Percentiles rank a stretch among this genome's conserved stretches.
Evolutionary conservation across 2,329 filamentous ascomycete species (phyloP).

Genomic region (Aureobasidium subglaciale): DNA sequence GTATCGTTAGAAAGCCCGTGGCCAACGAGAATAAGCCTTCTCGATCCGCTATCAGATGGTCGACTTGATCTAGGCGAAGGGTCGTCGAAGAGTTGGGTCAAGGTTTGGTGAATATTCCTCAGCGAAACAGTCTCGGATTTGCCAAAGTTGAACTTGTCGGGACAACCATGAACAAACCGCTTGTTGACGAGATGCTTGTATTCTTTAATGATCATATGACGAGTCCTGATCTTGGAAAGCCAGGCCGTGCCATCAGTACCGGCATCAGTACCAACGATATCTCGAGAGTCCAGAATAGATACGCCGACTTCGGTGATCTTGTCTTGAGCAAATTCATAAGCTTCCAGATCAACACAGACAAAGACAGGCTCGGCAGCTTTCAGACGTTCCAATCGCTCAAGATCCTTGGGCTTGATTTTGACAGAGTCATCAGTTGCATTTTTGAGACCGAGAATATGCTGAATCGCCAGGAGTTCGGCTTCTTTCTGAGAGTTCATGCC

Average conservation of each 20-base stretch:
- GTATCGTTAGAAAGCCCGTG: conserved; percentile 22
- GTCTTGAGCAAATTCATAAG: conserved; percentile 21
- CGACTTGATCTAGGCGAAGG: not conserved
- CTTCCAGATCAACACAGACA: conserved; percentile 25
- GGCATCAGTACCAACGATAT: conserved; percentile 14
- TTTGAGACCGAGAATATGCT: conserved; percentile 8
- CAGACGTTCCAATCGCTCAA: not conserved
- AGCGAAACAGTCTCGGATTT: conserved; percentile 19
- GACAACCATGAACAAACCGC: conserved; percentile 22
- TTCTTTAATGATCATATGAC: conserved; percentile 23
- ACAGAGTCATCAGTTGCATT: not conserved
- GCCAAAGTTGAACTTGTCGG: conserved; percentile 25
- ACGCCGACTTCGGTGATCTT: conserved; percentile 27
- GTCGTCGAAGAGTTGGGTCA: conserved; percentile 15
- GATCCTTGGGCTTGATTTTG: not conserved
- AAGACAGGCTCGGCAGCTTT: conserved; percentile 21
- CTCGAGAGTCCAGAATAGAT: conserved; percentile 22
- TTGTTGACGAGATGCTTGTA: conserved; percentile 21
- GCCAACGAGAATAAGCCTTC: conserved; percentile 22
- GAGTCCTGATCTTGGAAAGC: conserved; percentile 20
- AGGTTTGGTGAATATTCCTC: conserved; percentile 14
- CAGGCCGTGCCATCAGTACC: not conserved
- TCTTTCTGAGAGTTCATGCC: not conserved
- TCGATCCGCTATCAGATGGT: not conserved
- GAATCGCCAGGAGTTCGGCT: not conserved